Evolutionary conservation across 2,329 filamentous ascomycete species (phyloP).

Genomic region (Trichoderma citrinoviride): DNA sequence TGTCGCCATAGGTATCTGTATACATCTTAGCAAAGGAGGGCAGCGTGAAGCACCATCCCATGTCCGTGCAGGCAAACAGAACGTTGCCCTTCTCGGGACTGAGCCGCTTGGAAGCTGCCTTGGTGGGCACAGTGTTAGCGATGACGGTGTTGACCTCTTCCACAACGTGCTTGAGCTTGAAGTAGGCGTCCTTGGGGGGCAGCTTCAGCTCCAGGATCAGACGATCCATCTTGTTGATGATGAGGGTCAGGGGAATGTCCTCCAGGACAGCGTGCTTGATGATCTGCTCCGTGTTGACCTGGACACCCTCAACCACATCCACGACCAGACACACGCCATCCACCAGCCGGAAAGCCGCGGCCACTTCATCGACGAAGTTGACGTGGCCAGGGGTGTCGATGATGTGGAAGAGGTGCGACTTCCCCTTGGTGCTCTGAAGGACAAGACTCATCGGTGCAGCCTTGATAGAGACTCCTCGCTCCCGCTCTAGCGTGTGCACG

Average conservation of each 20-base stretch:
- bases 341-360: slow-evolving; percentile 78
- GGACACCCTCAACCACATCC: slow-evolving; percentile 98
- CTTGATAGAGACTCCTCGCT: slow-evolving; percentile 89
- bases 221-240: slow-evolving; percentile 97
- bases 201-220: slow-evolving; percentile 92
- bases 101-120: slow-evolving; percentile 73
- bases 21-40: slow-evolving; percentile 97
- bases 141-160: slow-evolving; percentile 98
- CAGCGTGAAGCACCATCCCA: slow-evolving; percentile 96
- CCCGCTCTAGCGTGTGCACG: slow-evolving; percentile 81
- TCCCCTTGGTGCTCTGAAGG: slow-evolving; percentile 81
- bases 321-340: slow-evolving; percentile 93
- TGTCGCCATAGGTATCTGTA: slow-evolving; percentile 76
- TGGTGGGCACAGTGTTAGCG: slow-evolving; percentile 78
- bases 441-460: slow-evolving; percentile 92
- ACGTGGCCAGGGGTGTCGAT: slow-evolving; percentile 96
- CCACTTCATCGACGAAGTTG: slow-evolving; percentile 97
- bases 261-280: slow-evolving; percentile 94
- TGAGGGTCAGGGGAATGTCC: slow-evolving; percentile 80
- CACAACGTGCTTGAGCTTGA: slow-evolving; percentile 98
- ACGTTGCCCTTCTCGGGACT: slow-evolving; percentile 98
- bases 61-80: slow-evolving; percentile 87
- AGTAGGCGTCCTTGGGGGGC: slow-evolving; percentile 93
- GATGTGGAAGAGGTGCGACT: slow-evolving; percentile 93
- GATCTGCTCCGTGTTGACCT: slow-evolving; percentile 93